These are phyloP conservation scores for Chamaenerion angustifolium DNA, from an alignment of 345 rosid species.

Conservation along the genomic window DNA sequence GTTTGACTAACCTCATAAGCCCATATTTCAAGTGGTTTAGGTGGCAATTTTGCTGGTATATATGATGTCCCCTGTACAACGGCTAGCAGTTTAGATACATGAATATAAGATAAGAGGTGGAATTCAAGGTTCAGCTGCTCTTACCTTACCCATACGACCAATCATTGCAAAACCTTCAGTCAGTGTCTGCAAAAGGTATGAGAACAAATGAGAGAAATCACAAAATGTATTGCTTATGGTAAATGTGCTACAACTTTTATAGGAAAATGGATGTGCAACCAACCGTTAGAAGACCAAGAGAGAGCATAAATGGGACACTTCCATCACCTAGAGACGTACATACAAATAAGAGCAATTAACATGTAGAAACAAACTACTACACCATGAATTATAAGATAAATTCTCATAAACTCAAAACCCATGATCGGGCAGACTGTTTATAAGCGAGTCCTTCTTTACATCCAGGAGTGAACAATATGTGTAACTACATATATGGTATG, in stretches of 20 bases:
- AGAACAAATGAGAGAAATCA: background rate
- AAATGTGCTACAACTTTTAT: too few relatives aligned
- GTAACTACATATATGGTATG: too few relatives aligned
- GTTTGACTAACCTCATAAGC: slow-evolving; percentile 52
- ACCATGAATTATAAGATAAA: too few relatives aligned
- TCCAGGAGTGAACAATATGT: too few relatives aligned
- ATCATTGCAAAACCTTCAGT: slow-evolving; percentile 78
- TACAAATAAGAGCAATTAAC: too few relatives aligned
- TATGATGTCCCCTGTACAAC: slow-evolving; percentile 56
- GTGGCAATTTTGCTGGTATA: slow-evolving; percentile 66
- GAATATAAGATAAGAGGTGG: background rate
- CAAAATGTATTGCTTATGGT: too few relatives aligned
- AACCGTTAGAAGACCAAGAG: slow-evolving; percentile 77
- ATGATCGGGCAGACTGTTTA: too few relatives aligned
- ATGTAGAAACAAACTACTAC: too few relatives aligned
- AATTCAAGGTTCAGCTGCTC: background rate
- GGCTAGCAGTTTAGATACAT: slow-evolving; percentile 2
- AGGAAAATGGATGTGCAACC: slow-evolving; percentile 4
- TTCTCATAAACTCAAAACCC: too few relatives aligned
- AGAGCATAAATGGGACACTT: slow-evolving; percentile 55
- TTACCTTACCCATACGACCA: slow-evolving; percentile 80
- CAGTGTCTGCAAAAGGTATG: slow-evolving; percentile 45
- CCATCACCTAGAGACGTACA: slow-evolving; percentile 55
- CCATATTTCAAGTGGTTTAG: slow-evolving; percentile 81
- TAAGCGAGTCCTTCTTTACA: too few relatives aligned